Percentiles rank a stretch among this genome's conserved stretches.
Conservation (phyloP, 345 rosid species). For the Atalantia buxifolia region DNA sequence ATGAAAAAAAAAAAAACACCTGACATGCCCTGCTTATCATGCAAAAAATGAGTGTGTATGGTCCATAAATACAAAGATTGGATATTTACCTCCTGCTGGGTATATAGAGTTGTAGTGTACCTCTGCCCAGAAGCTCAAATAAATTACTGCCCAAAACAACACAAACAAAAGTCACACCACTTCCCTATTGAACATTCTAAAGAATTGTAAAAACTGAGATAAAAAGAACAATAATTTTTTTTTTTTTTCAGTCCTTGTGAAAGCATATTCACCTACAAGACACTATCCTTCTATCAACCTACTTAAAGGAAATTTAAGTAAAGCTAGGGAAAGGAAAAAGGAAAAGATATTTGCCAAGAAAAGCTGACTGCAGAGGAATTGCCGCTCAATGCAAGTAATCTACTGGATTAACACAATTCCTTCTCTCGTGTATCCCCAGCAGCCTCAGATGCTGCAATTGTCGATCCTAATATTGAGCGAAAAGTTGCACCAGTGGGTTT, state of each 20-base stretch:
- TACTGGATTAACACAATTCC: background rate
- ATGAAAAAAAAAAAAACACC: no score
- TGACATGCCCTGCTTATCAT: no score
- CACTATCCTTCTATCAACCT: background rate
- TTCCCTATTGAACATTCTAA: background rate
- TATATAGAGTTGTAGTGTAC: slow-evolving; percentile 63
- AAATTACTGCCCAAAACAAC: slow-evolving; percentile 40
- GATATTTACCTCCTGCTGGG: slow-evolving; percentile 41
- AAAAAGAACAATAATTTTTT: background rate
- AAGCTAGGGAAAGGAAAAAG: background rate
- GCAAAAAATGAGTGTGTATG: background rate
- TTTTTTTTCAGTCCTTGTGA: background rate
- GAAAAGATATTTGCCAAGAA: background rate
- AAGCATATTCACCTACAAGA: background rate
- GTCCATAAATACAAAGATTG: background rate
- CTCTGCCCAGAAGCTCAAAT: slow-evolving; percentile 63
- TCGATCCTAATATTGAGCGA: no score
- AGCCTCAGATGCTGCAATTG: no score
- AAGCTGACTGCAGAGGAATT: background rate
- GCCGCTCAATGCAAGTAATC: background rate
- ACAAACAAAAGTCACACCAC: background rate
- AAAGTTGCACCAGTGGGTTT: no score
- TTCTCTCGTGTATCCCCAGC: background rate
- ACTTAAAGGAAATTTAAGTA: background rate
- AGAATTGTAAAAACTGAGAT: background rate